Base-by-base conservation (phyloP, 306 rosid species). In the Alnus rubra region DNA sequence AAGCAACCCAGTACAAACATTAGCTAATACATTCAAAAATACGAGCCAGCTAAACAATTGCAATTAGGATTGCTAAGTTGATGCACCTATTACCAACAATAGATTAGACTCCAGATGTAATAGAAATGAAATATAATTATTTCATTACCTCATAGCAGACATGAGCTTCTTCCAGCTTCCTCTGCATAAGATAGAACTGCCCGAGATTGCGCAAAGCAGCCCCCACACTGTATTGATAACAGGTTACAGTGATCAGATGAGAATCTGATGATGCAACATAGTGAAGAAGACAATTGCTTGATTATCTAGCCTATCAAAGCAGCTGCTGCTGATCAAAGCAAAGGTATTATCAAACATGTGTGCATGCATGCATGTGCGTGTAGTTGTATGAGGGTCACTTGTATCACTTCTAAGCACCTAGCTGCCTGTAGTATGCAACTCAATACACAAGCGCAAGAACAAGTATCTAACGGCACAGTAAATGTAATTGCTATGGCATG, bases 131-230 rank as follows among this genome's bases (percentile, higher is more conserved):
- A 58, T 37, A 31, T 16, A 67, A 67, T 67, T 15, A 49, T 35
- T 19, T 64, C 9, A 69, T 77, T 81, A 94, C 98, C 95, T 89
- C 91, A 74, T 92, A 94, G 88, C 79, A 86, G 78, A 60, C 62
- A 47, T 51, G 75, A 69, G 98, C 97, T 76, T 91, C 85, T 82
- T 92, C 91, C 84, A 92, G 76, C 88, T 88, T 87, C 81, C 86
- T 75, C 83, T 83, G 97, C 49, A 83, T 90, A 47, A 91, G 84
- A 87, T 87, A 94, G 82, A 89, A 92, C 82, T 91, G 97, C 35
- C 95, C 98, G 69, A 94, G 89, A 88, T 94, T 94, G 87, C 92
- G 98, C 81, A 81, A 78, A 74, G 98, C 95, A 80, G 89, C 85
- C 58, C 87, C 95, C 81, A 94, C 91, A 67, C 98, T 94, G 84